A percentile compares a stretch with the other conserved stretches of the same genome.
Conservation (phyloP, 1,139 yeast genomes). For the Kodamaea arcana region DNA sequence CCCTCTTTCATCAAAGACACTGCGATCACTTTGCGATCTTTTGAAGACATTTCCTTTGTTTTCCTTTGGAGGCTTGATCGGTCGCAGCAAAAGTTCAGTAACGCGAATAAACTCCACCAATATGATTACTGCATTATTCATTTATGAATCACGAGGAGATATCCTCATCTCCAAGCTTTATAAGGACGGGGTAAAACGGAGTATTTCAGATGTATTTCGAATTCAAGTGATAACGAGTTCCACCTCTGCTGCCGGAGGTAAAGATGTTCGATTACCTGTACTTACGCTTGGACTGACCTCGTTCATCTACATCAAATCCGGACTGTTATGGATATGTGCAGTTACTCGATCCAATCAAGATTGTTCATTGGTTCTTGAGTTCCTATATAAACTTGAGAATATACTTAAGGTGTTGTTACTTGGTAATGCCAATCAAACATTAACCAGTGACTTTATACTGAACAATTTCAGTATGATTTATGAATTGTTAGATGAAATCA, state of each 20-base stretch:
- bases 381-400: slow-evolving; percentile 59
- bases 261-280: slow-evolving; percentile 67
- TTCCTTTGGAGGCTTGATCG: no score
- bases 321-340: slow-evolving; percentile 75
- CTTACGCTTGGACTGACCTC: slow-evolving; percentile 91
- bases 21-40: no score
- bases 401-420: slow-evolving; percentile 29
- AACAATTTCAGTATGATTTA: slow-evolving; percentile 64
- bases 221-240: slow-evolving; percentile 73
- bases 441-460: slow-evolving; percentile 27
- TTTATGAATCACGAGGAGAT: slow-evolving; percentile 80
- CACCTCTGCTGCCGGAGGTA: slow-evolving; percentile 16
- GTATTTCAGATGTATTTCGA: slow-evolving; percentile 85
- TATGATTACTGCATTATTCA: slow-evolving; percentile 81
- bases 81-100: no score
- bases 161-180: slow-evolving; percentile 74
- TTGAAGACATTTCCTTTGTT: no score
- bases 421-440: slow-evolving; percentile 9
- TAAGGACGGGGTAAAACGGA: slow-evolving; percentile 31
- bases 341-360: slow-evolving; percentile 87
- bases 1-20: no score
- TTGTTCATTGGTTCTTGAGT: slow-evolving; percentile 76
- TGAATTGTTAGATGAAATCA: slow-evolving; percentile 72
- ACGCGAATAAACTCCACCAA: no score
- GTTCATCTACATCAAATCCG: slow-evolving; percentile 72